Base-by-base conservation (phyloP, 371 early-diverging fungal genomes). In the Syncephalastrum sp. region DNA sequence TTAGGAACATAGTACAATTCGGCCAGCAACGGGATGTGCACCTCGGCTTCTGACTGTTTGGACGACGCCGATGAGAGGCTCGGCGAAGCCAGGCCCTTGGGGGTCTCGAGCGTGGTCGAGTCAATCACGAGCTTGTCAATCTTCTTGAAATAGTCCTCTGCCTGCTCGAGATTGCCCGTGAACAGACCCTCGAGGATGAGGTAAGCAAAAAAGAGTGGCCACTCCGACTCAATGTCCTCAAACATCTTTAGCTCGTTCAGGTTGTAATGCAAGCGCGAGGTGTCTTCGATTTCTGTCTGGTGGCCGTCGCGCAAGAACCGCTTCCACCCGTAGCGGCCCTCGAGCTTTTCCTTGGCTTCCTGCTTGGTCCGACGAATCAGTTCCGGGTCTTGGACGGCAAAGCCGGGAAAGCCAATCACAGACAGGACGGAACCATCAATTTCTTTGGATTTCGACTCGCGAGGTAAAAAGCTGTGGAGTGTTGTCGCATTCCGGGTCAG, bases 141-240 rank as follows among this genome's bases (percentile, higher is more conserved):
- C 25, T 82, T 80, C 7, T 78, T 69, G 1, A 82, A 81, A 59
- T 92, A 94, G 49, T 88, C 85, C 48, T 87, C 83, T 3, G 83
- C 91, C 63, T 87, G 87, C 1, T 79, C 76, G 41, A 66, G 61
- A 54, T 92, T 84, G 0, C 80, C 90, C 4, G 79, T 80, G 64
- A 93, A 92, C 14, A 87, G 61, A 13, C 92, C 95, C 57, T 93
- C 93, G 29, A 95, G 71, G 33, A 95, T 84, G 74, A 93, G 75
- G 61, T 93, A 95, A 1, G 95, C 92, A 61, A 90, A 95, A 65
- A 95, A 95, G 12, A 95, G 68, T 4, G 95, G 95, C 95, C 95
- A 95, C 68, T 95, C 95, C 25, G 87, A 91, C 68, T 95, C 95
- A 49, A 95, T 86, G 53, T 84, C 72, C 60, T 93, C 91, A 67